phyloP scores from a whole-genome alignment of 371 early-diverging fungal genomes.

The Circinella minor region DNA sequence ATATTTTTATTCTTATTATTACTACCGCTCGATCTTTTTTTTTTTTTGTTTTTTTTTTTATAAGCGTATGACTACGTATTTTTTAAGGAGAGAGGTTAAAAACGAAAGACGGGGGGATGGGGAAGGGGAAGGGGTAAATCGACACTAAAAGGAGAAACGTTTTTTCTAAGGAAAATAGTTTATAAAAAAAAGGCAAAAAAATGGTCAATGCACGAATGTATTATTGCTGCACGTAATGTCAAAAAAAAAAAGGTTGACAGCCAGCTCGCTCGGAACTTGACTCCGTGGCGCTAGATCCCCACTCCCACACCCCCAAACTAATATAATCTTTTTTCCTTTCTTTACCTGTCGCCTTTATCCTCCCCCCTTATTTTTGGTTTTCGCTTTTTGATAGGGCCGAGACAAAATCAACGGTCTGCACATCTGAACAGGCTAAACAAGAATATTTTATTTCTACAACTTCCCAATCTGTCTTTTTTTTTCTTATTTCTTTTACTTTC shows the following conservation, averaged over 20 bases:
- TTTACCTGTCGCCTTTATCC: too few relatives aligned
- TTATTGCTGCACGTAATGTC: slow-evolving; percentile 2
- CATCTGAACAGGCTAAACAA: slow-evolving; percentile 7
- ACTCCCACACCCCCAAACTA: background rate
- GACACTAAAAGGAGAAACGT: too few relatives aligned
- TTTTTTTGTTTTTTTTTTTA: too few relatives aligned
- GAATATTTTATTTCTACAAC: slow-evolving; percentile 16
- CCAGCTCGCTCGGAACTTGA: background rate
- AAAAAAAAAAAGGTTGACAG: slow-evolving; percentile 3
- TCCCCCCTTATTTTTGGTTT: too few relatives aligned
- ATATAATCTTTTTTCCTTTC: background rate
- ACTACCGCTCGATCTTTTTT: too few relatives aligned
- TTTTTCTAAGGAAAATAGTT: too few relatives aligned
- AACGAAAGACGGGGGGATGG: background rate
- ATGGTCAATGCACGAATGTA: slow-evolving; percentile 6
- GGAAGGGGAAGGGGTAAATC: too few relatives aligned
- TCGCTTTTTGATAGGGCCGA: background rate
- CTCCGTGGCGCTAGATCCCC: background rate
- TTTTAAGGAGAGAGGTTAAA: background rate
- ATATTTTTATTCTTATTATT: background rate
- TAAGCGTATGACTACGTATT: too few relatives aligned
- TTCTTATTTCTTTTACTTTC: slow-evolving; percentile 16
- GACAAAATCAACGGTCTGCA: slow-evolving; percentile 6
- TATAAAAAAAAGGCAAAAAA: too few relatives aligned
- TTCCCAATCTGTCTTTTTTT: slow-evolving; percentile 9